phyloP scores from a whole-genome alignment of 495 filamentous ascomycete species.

The Xylaria sp. region DNA sequence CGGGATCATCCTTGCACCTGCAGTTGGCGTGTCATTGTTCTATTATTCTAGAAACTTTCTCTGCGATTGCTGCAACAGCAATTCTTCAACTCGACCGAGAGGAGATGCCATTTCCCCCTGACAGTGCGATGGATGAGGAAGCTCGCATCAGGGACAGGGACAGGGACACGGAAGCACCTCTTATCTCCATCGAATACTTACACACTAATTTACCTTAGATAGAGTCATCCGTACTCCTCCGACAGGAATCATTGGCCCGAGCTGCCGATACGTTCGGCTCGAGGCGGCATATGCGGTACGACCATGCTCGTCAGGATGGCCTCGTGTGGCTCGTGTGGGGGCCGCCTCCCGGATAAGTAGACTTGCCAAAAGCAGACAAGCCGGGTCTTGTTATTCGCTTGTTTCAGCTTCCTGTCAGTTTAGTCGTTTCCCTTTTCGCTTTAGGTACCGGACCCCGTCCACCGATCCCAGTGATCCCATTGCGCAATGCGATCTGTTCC shows the following conservation, averaged over 20 bases:
- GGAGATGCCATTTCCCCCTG: neutral
- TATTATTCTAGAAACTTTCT: neutral
- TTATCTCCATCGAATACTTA: conserved; percentile 24
- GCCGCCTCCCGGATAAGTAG: conserved; percentile 8
- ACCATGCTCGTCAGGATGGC: conserved; percentile 2
- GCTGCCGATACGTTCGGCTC: conserved; percentile 15
- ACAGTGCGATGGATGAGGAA: conserved; percentile 10
- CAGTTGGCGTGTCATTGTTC: conserved; percentile 10
- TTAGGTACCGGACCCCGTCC: conserved; percentile 1
- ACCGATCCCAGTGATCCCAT: neutral
- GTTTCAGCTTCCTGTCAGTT: neutral
- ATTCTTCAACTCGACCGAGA: neutral
- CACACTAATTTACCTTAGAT: neutral
- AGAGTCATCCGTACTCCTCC: conserved; percentile 7
- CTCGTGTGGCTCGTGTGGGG: no score
- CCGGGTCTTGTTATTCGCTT: conserved; percentile 22
- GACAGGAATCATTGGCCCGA: neutral
- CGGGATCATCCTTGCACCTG: conserved; percentile 12
- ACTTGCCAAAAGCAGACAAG: conserved; percentile 26
- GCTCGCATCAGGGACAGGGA: conserved; percentile 4
- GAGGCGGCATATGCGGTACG: neutral
- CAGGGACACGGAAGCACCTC: conserved; percentile 3
- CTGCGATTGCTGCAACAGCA: neutral
- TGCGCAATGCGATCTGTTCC: neutral
- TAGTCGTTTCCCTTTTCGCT: conserved; percentile 8